Evolutionary conservation across 73 alveolate species (phyloP).

Genomic region (Breviolum minutum): DNA sequence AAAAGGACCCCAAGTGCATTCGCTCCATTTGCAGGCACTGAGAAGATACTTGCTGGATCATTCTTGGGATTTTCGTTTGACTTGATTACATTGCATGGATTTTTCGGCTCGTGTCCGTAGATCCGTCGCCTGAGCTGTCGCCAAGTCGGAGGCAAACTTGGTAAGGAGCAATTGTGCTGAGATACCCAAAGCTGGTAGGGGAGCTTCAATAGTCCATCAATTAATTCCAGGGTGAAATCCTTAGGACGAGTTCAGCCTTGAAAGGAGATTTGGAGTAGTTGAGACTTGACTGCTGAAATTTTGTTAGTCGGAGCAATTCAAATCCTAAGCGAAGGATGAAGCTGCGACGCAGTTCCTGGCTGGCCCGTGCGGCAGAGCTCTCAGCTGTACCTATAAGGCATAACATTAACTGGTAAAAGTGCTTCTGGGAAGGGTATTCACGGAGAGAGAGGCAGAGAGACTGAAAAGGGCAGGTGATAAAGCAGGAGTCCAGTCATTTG

Average conservation of each 20-base stretch:
- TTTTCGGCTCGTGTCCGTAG: too few species aligned
- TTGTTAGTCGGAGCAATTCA: too few species aligned
- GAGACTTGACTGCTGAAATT: too few species aligned
- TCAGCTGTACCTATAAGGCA: not conserved
- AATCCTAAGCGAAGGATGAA: not conserved
- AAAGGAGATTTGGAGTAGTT: not conserved
- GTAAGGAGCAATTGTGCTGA: not conserved
- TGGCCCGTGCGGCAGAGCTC: conserved; percentile 32
- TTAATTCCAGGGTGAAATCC: too few species aligned
- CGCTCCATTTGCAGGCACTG: too few species aligned
- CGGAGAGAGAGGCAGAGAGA: not conserved
- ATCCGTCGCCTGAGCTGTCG: conserved; percentile 15
- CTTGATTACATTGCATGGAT: too few species aligned
- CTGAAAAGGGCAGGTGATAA: not conserved
- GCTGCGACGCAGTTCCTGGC: conserved; percentile 64
- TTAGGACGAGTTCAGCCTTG: not conserved
- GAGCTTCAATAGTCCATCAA: too few species aligned
- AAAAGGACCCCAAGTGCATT: too few species aligned
- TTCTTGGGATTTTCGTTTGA: too few species aligned
- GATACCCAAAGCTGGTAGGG: too few species aligned
- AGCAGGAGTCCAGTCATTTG: not conserved
- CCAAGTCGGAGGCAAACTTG: not conserved
- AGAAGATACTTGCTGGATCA: too few species aligned
- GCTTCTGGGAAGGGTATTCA: not conserved
- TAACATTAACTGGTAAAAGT: not conserved